Evolutionary conservation across 768 basidiomycete species (phyloP).

Genomic region (Phanerochaete sordida): DNA sequence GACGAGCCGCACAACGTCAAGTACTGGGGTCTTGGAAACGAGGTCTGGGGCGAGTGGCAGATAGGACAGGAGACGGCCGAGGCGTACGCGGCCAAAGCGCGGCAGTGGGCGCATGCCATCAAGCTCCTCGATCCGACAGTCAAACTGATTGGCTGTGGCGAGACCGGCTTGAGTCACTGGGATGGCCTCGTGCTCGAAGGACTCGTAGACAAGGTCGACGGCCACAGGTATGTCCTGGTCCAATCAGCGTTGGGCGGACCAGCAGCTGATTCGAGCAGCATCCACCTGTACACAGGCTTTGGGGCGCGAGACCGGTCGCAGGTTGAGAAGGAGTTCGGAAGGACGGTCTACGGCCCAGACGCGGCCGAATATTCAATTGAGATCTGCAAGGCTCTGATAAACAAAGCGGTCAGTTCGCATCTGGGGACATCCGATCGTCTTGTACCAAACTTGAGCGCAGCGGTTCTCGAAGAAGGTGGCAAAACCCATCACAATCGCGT

Average conservation of each 20-base stretch:
- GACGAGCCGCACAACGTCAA: slow-evolving; percentile 47
- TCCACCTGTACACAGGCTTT: slow-evolving; percentile 23
- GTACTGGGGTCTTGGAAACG: slow-evolving; percentile 45
- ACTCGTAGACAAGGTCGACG: slow-evolving; percentile 21
- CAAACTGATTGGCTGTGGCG: slow-evolving; percentile 53
- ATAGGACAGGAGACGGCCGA: slow-evolving; percentile 53
- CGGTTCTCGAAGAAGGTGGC: slow-evolving; percentile 16
- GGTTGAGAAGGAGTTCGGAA: slow-evolving; percentile 19
- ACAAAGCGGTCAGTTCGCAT: slow-evolving; percentile 19
- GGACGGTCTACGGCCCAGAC: slow-evolving; percentile 21
- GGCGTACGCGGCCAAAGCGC: slow-evolving; percentile 54
- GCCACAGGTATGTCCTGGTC: slow-evolving; percentile 17
- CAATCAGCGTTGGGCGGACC: neutral
- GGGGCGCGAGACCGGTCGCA: slow-evolving; percentile 21
- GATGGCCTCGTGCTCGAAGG: slow-evolving; percentile 31
- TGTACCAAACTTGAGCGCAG: slow-evolving; percentile 1
- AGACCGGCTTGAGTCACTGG: slow-evolving; percentile 30
- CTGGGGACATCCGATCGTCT: no score
- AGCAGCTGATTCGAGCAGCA: slow-evolving; percentile 1
- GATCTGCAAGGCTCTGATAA: slow-evolving; percentile 20
- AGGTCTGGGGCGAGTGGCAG: slow-evolving; percentile 56
- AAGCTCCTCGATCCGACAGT: slow-evolving; percentile 53
- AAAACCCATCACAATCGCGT: slow-evolving; percentile 21
- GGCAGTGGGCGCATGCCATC: slow-evolving; percentile 60
- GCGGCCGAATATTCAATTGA: slow-evolving; percentile 24